Evolutionary conservation across 2,329 filamentous ascomycete species (phyloP).

Genomic region (Madurella fahalii): DNA sequence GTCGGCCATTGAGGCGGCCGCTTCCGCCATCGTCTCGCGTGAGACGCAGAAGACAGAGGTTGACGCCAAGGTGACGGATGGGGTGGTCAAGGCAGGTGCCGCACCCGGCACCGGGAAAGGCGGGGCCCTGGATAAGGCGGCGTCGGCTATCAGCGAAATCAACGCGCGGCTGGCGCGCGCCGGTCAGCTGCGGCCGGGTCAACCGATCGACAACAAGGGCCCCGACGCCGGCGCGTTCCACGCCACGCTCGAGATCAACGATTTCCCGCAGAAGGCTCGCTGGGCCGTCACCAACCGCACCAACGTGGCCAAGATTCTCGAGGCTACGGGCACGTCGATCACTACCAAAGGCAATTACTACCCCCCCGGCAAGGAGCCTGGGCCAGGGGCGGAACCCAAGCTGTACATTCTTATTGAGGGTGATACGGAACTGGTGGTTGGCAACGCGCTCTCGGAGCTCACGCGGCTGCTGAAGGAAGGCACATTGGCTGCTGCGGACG

Average conservation of each 20-base stretch:
- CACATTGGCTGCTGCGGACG: slow-evolving; percentile 82
- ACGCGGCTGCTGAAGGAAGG: slow-evolving; percentile 85
- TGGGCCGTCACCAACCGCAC: slow-evolving; percentile 99
- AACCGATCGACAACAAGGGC: slow-evolving; percentile 97
- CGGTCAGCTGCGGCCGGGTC: slow-evolving; percentile 83
- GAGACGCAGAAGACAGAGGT: slow-evolving; percentile 45
- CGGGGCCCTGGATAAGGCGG: slow-evolving; percentile 73
- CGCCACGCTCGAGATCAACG: slow-evolving; percentile 96
- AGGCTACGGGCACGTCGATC: slow-evolving; percentile 90
- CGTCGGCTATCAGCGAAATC: slow-evolving; percentile 86
- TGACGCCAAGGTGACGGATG: slow-evolving; percentile 31
- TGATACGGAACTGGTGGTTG: slow-evolving; percentile 89
- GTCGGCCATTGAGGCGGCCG: slow-evolving; percentile 59
- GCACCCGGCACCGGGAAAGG: slow-evolving; percentile 56
- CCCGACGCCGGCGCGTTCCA: slow-evolving; percentile 96
- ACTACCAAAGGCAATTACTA: slow-evolving; percentile 97
- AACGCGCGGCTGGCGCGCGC: slow-evolving; percentile 85
- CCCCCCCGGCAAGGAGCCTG: slow-evolving; percentile 72
- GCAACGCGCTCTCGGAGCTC: slow-evolving; percentile 84
- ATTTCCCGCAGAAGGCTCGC: slow-evolving; percentile 96
- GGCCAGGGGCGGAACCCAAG: slow-evolving; percentile 75
- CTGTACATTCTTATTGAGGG: slow-evolving; percentile 97
- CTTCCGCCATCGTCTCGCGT: slow-evolving; percentile 53
- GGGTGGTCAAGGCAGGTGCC: slow-evolving; percentile 34
- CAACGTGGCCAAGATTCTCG: slow-evolving; percentile 96